A percentile compares a stretch with the other conserved stretches of the same genome.
Conservation (phyloP, 2,329 filamentous ascomycete genomes). For the Aureobasidium subglaciale region DNA sequence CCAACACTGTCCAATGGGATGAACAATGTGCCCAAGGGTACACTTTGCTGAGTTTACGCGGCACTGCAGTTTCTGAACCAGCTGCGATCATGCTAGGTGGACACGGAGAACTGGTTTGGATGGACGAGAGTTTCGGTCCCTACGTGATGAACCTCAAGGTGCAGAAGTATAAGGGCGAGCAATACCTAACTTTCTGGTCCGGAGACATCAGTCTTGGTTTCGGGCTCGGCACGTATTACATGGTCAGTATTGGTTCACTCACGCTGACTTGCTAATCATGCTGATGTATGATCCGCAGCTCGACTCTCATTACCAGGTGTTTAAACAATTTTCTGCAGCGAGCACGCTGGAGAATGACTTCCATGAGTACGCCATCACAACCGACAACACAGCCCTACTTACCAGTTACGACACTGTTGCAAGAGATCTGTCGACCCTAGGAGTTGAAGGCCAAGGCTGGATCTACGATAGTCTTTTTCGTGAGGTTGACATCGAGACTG, state of each 20-base stretch:
- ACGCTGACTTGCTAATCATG: not conserved
- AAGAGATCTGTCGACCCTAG: slow-evolving; percentile 22
- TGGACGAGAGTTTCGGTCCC: slow-evolving; percentile 24
- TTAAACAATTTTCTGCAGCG: slow-evolving; percentile 23
- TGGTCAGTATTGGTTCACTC: slow-evolving; percentile 21
- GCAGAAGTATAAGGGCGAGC: slow-evolving; percentile 29
- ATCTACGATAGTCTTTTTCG: slow-evolving; percentile 40
- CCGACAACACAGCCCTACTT: slow-evolving; percentile 36
- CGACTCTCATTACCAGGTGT: slow-evolving; percentile 26
- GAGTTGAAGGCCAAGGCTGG: slow-evolving; percentile 28
- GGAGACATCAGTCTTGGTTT: slow-evolving; percentile 26
- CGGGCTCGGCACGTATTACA: slow-evolving; percentile 5
- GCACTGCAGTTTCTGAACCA: slow-evolving; percentile 25
- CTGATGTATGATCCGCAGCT: not conserved
- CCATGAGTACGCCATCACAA: slow-evolving; percentile 39
- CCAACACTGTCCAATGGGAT: slow-evolving; percentile 22
- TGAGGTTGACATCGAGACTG: slow-evolving; percentile 36
- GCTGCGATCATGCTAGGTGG: slow-evolving; percentile 24
- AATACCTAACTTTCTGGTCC: slow-evolving; percentile 34
- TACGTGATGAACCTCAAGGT: slow-evolving; percentile 26
- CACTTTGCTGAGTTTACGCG: slow-evolving; percentile 26
- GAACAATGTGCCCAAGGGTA: slow-evolving; percentile 25
- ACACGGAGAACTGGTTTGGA: slow-evolving; percentile 29
- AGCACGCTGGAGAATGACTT: slow-evolving; percentile 33
- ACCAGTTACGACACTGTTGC: slow-evolving; percentile 35